These are phyloP conservation scores for Vaccinium corymbosum DNA, from an alignment of 148 eudicot genomes.

Conservation along the genomic window DNA sequence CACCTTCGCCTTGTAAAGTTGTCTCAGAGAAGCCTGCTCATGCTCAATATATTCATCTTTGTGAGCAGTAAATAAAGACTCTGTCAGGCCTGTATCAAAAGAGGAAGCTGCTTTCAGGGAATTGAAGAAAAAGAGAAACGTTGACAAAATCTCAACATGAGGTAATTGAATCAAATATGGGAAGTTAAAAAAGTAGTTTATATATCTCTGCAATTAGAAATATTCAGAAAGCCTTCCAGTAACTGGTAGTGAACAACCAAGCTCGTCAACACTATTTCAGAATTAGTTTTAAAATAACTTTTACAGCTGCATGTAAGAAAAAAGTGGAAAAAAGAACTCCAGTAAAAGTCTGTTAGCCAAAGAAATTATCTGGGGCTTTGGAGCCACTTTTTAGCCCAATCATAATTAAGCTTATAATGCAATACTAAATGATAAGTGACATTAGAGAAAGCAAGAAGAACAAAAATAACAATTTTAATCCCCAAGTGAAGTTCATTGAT, in stretches of 20 bases:
- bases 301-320: not conserved
- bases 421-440: not conserved
- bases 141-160: not conserved
- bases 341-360: not conserved
- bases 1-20: slow-evolving; percentile 94
- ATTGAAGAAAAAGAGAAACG: slow-evolving; percentile 1
- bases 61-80: slow-evolving; percentile 81
- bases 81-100: slow-evolving; percentile 70
- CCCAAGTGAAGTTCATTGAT: not conserved
- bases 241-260: not conserved
- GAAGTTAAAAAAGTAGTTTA: not conserved
- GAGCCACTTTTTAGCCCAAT: not conserved
- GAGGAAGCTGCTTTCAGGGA: slow-evolving; percentile 11
- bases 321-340: not conserved
- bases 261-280: not conserved
- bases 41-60: slow-evolving; percentile 94
- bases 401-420: not conserved
- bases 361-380: slow-evolving; percentile 1
- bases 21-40: slow-evolving; percentile 89
- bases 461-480: not conserved
- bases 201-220: not conserved
- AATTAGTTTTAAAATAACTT: not conserved
- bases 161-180: not conserved
- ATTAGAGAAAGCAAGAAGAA: not conserved
- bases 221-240: not conserved